phyloP scores from a whole-genome alignment of 768 basidiomycete genomes.

The Suillus cothurnatus region DNA sequence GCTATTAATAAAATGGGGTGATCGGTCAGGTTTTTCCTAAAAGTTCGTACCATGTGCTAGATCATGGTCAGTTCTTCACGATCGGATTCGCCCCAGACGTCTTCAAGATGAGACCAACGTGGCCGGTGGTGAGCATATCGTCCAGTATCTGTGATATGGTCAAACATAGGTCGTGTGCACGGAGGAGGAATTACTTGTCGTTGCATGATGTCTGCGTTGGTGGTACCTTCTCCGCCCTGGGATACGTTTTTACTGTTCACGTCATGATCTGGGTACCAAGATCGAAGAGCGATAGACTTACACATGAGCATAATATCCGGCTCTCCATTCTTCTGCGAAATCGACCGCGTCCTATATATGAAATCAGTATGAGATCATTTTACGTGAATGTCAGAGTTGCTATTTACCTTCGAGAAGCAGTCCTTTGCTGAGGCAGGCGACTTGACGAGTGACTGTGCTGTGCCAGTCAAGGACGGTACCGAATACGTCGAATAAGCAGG shows the following conservation, averaged over 20 bases:
- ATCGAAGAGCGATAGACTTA: slow-evolving; percentile 8
- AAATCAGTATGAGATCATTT: background rate
- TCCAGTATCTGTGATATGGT: slow-evolving; percentile 52
- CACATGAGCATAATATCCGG: slow-evolving; percentile 42
- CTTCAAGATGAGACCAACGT: slow-evolving; percentile 53
- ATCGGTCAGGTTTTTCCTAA: background rate
- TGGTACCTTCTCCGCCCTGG: slow-evolving; percentile 46
- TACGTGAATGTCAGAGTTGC: background rate
- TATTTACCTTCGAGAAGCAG: slow-evolving; percentile 20
- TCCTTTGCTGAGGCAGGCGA: slow-evolving; percentile 18
- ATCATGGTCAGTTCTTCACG: slow-evolving; percentile 47
- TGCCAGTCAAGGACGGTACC: slow-evolving; percentile 53
- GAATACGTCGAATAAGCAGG: slow-evolving; percentile 50
- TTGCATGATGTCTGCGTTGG: slow-evolving; percentile 58
- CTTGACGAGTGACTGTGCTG: slow-evolving; percentile 23
- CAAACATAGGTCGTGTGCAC: background rate
- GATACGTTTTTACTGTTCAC: slow-evolving; percentile 45
- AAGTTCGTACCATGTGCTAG: slow-evolving; percentile 57
- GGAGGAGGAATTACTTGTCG: slow-evolving; percentile 41
- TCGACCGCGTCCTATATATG: slow-evolving; percentile 21
- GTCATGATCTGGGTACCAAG: background rate
- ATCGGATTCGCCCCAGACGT: slow-evolving; percentile 44
- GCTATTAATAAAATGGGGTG: slow-evolving; percentile 36
- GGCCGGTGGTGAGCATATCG: slow-evolving; percentile 47
- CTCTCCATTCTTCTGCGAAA: slow-evolving; percentile 61